Evolutionary conservation across 2,329 filamentous ascomycete species (phyloP).

Genomic region (Trichoderma cornu-damae): DNA sequence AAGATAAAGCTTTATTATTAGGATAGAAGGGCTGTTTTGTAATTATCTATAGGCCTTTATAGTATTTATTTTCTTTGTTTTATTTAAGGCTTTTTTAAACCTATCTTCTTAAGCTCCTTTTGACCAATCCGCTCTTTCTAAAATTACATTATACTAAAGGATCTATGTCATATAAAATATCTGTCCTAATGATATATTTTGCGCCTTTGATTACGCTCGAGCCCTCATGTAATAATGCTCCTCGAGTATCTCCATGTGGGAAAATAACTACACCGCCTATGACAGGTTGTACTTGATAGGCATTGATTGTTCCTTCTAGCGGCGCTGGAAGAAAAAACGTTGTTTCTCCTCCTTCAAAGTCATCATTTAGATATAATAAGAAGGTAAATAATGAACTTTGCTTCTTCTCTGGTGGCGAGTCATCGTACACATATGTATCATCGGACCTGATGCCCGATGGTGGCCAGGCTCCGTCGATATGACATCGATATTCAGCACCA

Average conservation of each 20-base stretch:
- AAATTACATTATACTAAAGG: too few species aligned
- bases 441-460: constrained; percentile 58
- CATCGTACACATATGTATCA: constrained; percentile 61
- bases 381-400: constrained; percentile 67
- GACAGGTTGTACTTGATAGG: constrained; percentile 62
- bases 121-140: too few species aligned
- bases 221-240: constrained; percentile 63
- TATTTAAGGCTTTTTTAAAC: too few species aligned
- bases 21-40: too few species aligned
- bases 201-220: constrained; percentile 63
- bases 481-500: constrained; percentile 65
- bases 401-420: constrained; percentile 52
- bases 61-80: too few species aligned
- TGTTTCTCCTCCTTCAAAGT: constrained; percentile 66
- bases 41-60: too few species aligned
- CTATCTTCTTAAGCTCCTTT: too few species aligned
- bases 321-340: constrained; percentile 64
- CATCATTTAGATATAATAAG: constrained; percentile 64
- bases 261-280: constrained; percentile 66
- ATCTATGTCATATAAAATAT: constrained; percentile 64
- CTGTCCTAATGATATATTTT: constrained; percentile 65
- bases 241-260: constrained; percentile 62
- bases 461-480: constrained; percentile 70
- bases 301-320: constrained; percentile 61
- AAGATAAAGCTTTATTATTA: too few species aligned